Evolutionary conservation across 2,329 filamentous ascomycete genomes (phyloP), one percentile per base, ranked within the genome.

Genomic region (Elsinoe necatrix): DNA sequence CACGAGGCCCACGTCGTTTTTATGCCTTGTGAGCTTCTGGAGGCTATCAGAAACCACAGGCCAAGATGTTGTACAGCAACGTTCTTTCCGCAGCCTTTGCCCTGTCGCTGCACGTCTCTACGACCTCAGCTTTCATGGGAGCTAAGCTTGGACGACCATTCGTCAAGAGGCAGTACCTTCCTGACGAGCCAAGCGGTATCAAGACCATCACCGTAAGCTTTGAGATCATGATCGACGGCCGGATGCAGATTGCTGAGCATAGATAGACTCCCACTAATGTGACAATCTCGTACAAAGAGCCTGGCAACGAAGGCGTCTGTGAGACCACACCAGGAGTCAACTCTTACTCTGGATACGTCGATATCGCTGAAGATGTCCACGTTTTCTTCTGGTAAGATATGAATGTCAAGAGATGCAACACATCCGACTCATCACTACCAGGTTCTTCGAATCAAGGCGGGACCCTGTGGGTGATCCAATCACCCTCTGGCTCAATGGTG

Each of bases 401-500:
- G 9, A 21, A 18, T 18, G 3, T 4, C n/a, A 31, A 31, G 6
- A 37, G 14, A 37, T 7, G 12, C 4, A 37, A 7, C 34, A 6
- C 5, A 37, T 29, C 27, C 4, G 27, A 9, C 27, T 29, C 4
- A 29, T 9, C 4, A 37, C 14, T 12, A 12, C 9, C 31, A 52
- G 48, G 48, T 84, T 82, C 64, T 84, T 85, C 62, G 80, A 83
- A 60, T 74, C 80, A 0, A 72, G 80, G 14, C 77, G 80, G 55
- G 74, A 80, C 63, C 75, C 81, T 1, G 63, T 67, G 7, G 77
- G 78, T 62, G 80, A 80, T 0, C 81, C 81, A 0, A 68, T 84
- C 1, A 74, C 77, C 0, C 76, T 83, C 27, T 84, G 80, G 76
- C 74, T 84, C 66, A 81, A 81, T 57, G 80, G 81, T 16, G 81